A percentile compares a stretch with the other conserved stretches of the same genome.
Conservation (phyloP, 345 rosid genomes). For the Xanthoceras sorbifolium region DNA sequence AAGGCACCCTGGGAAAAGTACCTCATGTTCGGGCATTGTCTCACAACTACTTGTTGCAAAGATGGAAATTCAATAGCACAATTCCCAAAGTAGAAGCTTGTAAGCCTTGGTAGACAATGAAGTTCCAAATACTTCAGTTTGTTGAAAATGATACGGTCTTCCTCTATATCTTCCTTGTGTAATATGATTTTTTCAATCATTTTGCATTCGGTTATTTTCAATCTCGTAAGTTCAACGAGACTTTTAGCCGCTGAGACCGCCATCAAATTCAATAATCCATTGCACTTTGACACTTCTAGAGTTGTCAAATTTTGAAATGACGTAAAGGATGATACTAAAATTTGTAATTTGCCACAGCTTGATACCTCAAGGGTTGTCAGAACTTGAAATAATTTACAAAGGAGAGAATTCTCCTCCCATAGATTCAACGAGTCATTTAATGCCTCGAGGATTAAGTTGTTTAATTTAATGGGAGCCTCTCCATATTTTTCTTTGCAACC, state of each 20-base stretch:
- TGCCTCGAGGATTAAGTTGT: not conserved
- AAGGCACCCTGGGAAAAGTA: too few species aligned
- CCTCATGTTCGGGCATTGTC: too few species aligned
- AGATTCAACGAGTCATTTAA: not conserved
- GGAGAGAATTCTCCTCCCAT: not conserved
- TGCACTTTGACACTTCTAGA: conserved; percentile 23
- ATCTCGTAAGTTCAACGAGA: conserved; percentile 15
- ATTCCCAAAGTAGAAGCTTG: not conserved
- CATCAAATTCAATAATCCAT: conserved; percentile 17
- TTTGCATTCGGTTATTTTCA: conserved; percentile 22
- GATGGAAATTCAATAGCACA: not conserved
- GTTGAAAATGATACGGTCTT: conserved; percentile 8
- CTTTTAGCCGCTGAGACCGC: conserved; percentile 19
- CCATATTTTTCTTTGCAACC: too few species aligned
- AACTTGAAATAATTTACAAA: not conserved
- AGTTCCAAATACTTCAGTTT: conserved; percentile 15
- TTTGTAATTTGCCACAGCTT: not conserved
- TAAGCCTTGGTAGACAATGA: conserved; percentile 16
- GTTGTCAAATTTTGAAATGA: conserved; percentile 20
- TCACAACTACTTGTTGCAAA: too few species aligned
- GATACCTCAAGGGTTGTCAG: not conserved
- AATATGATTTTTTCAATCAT: conserved; percentile 22
- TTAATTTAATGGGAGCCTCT: not conserved
- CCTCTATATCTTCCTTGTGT: not conserved
- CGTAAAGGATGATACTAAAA: conserved; percentile 12